Evolutionary conservation across 371 early-diverging fungal species (phyloP), one percentile per base, ranked within the genome.

Genomic region (Gilbertella persicaria): DNA sequence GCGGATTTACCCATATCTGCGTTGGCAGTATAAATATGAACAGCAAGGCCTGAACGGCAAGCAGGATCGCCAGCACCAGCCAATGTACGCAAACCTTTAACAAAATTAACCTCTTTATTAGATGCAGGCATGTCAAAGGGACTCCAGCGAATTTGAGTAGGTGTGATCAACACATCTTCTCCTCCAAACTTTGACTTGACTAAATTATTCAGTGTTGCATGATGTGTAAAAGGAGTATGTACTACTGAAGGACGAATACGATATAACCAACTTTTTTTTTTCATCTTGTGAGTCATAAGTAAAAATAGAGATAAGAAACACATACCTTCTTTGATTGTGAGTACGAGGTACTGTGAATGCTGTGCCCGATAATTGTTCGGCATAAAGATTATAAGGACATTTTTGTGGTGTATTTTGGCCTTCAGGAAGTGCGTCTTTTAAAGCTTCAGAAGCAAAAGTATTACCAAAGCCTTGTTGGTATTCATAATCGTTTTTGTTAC

Each of bases 301-400:
- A n/a, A 56, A 23, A 43, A 46, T 21, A 33, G 3, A 33, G 20
- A 5, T 8, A 17, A 39, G 42, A 42, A 17, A 20, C 17, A 45
- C 6, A 16, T 76, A 90, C 91, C 83, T 88, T 63, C 91, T 80
- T 65, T 86, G 89, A 78, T 98, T 97, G 57, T 86, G 78, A 26
- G 82, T 75, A 26, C 95, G 83, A 25, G 89, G 91, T 3, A 87
- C 93, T 0, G 98, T 97, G 71, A 98, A 98, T 13, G 97, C 95
- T 5, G 95, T 91, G 36, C 97, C 97, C 20, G 94, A 92, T 24
- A 98, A 79, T 64, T 96, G 96, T 71, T 98, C 98, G 19, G 97
- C 94, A 62, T 96, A 95, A 45, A 98, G 82, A 14, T 87, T 84
- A 60, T 92, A 96, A 26, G 97, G 92, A 61, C 91, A 92, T 51